Percentiles rank a stretch among this genome's conserved stretches.
These are phyloP conservation scores for Malus fusca DNA, from an alignment of 306 rosid genomes.

Conservation along the genomic window DNA sequence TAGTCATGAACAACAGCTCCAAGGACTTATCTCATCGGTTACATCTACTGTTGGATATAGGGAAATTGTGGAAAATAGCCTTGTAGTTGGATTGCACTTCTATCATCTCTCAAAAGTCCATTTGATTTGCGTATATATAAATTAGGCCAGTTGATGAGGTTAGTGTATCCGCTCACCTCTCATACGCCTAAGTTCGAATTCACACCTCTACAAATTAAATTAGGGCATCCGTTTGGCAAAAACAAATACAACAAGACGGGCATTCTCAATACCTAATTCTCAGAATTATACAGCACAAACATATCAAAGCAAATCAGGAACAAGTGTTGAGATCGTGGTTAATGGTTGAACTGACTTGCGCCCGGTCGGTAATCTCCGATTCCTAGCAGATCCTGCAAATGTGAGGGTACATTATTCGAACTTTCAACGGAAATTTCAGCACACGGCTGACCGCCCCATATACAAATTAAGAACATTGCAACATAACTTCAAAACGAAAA, in stretches of 20 bases:
- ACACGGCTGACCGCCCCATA: background rate
- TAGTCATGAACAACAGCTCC: too few relatives aligned
- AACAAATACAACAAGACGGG: background rate
- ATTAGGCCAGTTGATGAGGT: too few relatives aligned
- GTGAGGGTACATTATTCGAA: background rate
- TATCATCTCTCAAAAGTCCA: background rate
- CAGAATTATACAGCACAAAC: background rate
- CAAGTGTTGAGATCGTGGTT: conserved; percentile 4
- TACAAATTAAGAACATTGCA: background rate
- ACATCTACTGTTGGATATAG: too few relatives aligned
- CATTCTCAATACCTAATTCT: background rate
- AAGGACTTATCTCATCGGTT: too few relatives aligned
- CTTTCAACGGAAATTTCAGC: background rate
- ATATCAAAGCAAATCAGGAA: background rate
- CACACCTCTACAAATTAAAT: background rate
- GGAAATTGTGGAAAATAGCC: background rate
- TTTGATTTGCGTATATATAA: background rate
- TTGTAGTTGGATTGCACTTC: background rate
- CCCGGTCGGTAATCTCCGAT: conserved; percentile 90
- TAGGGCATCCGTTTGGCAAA: too few relatives aligned
- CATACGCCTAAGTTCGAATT: background rate
- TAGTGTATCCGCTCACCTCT: background rate
- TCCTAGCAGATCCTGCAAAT: conserved; percentile 79
- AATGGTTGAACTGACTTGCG: conserved; percentile 40
- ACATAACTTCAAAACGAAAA: background rate